phyloP scores from a whole-genome alignment of 1,284 basidiomycete genomes.

The Mycosarcoma mackinlayi region DNA sequence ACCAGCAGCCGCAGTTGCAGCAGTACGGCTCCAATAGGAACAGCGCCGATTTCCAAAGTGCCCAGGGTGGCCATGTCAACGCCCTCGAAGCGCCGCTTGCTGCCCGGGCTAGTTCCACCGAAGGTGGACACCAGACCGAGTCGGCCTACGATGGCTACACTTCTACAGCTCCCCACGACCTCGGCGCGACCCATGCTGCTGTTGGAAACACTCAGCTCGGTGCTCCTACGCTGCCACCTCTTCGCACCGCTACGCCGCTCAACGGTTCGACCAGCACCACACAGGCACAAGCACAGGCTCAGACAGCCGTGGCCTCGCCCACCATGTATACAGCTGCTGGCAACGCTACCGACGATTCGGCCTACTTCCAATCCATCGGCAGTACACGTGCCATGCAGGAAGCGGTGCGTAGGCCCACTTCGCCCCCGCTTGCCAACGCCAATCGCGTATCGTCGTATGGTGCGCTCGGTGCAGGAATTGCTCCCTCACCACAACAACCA shows the following conservation, averaged over 20 bases:
- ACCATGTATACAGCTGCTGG: constrained; percentile 11
- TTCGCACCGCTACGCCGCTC: constrained; percentile 46
- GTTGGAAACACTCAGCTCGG: constrained; percentile 31
- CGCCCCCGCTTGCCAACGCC: constrained; percentile 21
- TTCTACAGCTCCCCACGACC: neutral
- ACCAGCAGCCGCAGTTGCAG: constrained; percentile 1
- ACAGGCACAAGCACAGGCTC: neutral
- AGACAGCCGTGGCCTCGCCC: constrained; percentile 15
- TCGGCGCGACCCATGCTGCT: constrained; percentile 6
- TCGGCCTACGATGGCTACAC: constrained; percentile 49
- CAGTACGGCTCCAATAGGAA: constrained; percentile 38
- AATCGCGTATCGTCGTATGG: constrained; percentile 35
- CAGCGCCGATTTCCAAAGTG: constrained; percentile 39
- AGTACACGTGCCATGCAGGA: constrained; percentile 58
- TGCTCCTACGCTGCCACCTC: constrained; percentile 49
- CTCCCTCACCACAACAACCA: neutral
- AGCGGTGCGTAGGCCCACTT: constrained; percentile 49
- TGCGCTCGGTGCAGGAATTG: constrained; percentile 9
- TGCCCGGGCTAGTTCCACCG: constrained; percentile 12
- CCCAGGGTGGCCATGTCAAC: constrained; percentile 22
- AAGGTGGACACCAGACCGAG: constrained; percentile 32
- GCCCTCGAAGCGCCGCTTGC: neutral
- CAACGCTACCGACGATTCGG: constrained; percentile 29
- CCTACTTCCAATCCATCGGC: constrained; percentile 59
- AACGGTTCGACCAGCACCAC: constrained; percentile 16